Conservation (phyloP, 1,284 basidiomycete genomes). For the Leucoagaricus sp. region DNA sequence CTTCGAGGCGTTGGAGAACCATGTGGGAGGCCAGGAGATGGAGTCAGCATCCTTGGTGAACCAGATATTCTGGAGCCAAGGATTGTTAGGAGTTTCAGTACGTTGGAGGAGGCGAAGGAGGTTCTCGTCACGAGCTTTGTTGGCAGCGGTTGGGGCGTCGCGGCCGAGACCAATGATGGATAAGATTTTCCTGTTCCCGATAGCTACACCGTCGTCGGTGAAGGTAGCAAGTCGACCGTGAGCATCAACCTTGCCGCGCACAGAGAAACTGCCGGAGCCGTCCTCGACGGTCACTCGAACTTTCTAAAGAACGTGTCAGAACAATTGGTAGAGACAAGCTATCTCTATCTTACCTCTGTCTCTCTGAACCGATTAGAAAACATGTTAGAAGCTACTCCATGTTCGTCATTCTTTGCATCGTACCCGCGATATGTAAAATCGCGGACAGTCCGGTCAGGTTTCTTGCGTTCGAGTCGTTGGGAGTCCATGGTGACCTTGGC, state of each 20-base stretch:
- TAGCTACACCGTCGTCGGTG: slow-evolving; percentile 20
- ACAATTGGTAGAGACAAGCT: neutral
- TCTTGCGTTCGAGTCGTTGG: slow-evolving; percentile 47
- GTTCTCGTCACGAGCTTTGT: slow-evolving; percentile 42
- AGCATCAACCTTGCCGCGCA: slow-evolving; percentile 23
- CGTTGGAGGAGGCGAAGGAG: slow-evolving; percentile 56
- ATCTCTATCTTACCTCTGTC: slow-evolving; percentile 24
- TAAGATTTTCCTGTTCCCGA: slow-evolving; percentile 25
- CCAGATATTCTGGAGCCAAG: slow-evolving; percentile 62
- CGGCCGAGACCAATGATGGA: slow-evolving; percentile 43
- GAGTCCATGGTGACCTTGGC: slow-evolving; percentile 51
- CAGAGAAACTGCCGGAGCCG: slow-evolving; percentile 25
- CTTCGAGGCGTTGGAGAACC: slow-evolving; percentile 21
- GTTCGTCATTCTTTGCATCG: slow-evolving; percentile 22
- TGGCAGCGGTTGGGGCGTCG: slow-evolving; percentile 54
- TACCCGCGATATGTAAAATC: slow-evolving; percentile 29
- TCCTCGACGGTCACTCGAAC: slow-evolving; percentile 27
- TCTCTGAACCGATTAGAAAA: slow-evolving; percentile 45
- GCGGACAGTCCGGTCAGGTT: slow-evolving; percentile 43
- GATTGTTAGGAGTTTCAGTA: slow-evolving; percentile 40
- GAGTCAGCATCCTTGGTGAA: slow-evolving; percentile 31
- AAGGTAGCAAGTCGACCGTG: slow-evolving; percentile 27
- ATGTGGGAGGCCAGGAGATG: slow-evolving; percentile 46
- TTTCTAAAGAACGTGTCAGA: slow-evolving; percentile 22
- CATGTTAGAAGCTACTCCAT: slow-evolving; percentile 34